Evolutionary conservation across 139 green algal species (phyloP).

Genomic region (Chlamydomonas sp.): DNA sequence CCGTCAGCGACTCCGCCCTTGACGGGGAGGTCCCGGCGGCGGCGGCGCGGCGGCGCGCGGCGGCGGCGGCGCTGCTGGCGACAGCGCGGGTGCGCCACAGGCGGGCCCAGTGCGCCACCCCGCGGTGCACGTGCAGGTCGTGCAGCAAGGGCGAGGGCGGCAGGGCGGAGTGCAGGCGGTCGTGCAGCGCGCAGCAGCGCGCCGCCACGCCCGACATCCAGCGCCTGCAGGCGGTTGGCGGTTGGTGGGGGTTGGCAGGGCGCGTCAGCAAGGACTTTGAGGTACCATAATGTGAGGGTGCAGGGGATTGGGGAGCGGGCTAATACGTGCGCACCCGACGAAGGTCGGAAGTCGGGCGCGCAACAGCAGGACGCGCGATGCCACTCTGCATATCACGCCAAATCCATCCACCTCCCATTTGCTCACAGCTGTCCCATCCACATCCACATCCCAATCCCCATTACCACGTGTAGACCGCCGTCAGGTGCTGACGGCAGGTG

Average conservation of each 20-base stretch:
- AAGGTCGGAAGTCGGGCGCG: neutral
- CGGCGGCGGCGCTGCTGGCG: neutral
- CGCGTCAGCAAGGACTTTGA: neutral
- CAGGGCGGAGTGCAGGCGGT: slow-evolving; percentile 32
- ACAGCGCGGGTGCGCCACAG: slow-evolving; percentile 9
- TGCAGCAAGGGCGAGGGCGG: slow-evolving; percentile 13
- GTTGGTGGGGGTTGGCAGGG: no score
- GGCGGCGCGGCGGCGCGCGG: neutral
- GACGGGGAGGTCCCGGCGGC: no score
- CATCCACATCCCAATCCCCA: no score
- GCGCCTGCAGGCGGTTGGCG: neutral
- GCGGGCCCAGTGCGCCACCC: slow-evolving; percentile 10
- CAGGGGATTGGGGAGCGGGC: no score
- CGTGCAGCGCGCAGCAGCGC: slow-evolving; percentile 33
- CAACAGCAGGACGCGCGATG: neutral
- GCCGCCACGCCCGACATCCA: slow-evolving; percentile 5
- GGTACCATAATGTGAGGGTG: no score
- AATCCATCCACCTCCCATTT: neutral
- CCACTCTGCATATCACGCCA: neutral
- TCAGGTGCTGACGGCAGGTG: neutral
- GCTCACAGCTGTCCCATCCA: no score
- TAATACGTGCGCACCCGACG: neutral
- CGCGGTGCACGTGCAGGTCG: neutral
- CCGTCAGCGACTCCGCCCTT: no score
- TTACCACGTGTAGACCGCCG: no score